phyloP scores from a whole-genome alignment of 257 asterid genomes.

The Echium plantagineum region DNA sequence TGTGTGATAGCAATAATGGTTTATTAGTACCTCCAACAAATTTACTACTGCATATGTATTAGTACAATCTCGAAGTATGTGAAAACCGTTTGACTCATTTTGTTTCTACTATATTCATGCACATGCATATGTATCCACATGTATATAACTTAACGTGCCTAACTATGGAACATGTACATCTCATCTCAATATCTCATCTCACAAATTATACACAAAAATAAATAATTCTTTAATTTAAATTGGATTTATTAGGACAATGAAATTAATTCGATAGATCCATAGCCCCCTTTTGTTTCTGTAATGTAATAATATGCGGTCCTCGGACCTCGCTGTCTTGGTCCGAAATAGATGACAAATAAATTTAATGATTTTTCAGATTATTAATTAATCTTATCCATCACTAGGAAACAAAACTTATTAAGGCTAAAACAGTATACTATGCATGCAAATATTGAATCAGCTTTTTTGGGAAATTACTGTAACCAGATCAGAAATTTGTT shows the following conservation, averaged over 20 bases:
- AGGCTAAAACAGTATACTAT: too few relatives aligned
- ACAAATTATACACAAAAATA: not conserved
- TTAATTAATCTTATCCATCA: not conserved
- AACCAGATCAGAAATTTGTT: too few relatives aligned
- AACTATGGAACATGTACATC: not conserved
- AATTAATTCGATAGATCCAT: not conserved
- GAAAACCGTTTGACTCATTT: too few relatives aligned
- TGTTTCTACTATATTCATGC: not conserved
- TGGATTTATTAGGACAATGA: not conserved
- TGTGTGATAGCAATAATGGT: too few relatives aligned
- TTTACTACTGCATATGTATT: too few relatives aligned
- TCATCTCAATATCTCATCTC: not conserved
- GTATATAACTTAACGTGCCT: not conserved
- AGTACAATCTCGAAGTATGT: too few relatives aligned
- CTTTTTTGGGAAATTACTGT: too few relatives aligned
- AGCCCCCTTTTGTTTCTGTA: not conserved
- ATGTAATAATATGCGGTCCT: too few relatives aligned
- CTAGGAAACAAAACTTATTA: not conserved
- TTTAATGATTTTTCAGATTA: not conserved
- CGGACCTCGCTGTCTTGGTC: not conserved
- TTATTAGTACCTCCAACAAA: too few relatives aligned
- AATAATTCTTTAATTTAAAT: not conserved
- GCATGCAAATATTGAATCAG: too few relatives aligned
- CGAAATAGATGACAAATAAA: not conserved
- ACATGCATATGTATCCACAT: slow-evolving; percentile 19